Evolutionary conservation across 768 basidiomycete genomes (phyloP), one percentile per base, ranked within the genome.

Genomic region (Lyophyllum decastes): DNA sequence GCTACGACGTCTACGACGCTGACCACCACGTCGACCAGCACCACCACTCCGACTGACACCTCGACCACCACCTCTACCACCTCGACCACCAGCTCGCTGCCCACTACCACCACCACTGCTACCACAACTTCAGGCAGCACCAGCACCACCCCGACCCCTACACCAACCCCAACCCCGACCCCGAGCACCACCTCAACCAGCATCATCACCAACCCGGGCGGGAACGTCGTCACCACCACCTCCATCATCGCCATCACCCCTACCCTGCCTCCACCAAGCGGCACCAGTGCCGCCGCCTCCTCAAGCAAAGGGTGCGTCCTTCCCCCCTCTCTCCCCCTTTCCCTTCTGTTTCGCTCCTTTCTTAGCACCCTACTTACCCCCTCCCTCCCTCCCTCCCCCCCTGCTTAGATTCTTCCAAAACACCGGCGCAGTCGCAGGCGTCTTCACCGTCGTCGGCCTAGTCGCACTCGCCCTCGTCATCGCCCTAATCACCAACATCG

Each of bases 361-460:
- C 30, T 30, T 30, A 5, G 30, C 30, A 5, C 30, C 30, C 30
- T 10, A 30, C 4, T 30, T 10, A 30, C 30, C 25, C 12, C n/a
- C 49, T 26, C 11, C n/a, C 33, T 46, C 26, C 27, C n/a, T 12
- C 1, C 21, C 41, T 51, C 30, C 50, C 17, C 12, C 19, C 35
- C 46, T 26, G 38, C 11, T 2, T 58, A 88, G 89, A 44, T 91
- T 91, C 75, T 87, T 91, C 68, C 60, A 77, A 47, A 92, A 92
- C 73, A 90, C 71, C 19, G 87, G 82, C 21, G 90, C 88, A 0
- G 85, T 91, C 0, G 87, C 86, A 1, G 90, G 86, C 12, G 83
- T 85, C 0, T 92, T 91, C 73, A 73, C 84, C 19, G 87, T 85
- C 46, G 88, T 86, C 16, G 89, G 89, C n/a, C 63, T 92, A 33